Conservation (phyloP, 2,329 filamentous ascomycete genomes). For the Aspergillus sergii region DNA sequence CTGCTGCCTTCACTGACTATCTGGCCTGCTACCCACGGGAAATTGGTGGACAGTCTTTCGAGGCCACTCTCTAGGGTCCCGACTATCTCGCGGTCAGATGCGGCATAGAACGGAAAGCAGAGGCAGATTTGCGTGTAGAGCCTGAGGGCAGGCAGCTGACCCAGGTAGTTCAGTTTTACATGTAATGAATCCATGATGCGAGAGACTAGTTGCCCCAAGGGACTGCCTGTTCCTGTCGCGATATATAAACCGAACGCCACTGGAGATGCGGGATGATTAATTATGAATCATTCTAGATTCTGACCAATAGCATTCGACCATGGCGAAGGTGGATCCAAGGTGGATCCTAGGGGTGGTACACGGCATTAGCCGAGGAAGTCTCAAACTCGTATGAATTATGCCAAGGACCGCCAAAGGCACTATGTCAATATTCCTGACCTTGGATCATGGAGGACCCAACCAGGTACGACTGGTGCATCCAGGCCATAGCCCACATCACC, state of each 20-base stretch:
- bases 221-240: background rate
- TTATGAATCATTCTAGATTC: background rate
- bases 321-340: background rate
- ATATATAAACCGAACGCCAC: background rate
- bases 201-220: background rate
- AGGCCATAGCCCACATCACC: background rate
- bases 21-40: slow-evolving; percentile 54
- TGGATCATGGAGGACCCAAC: background rate
- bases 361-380: too few species aligned
- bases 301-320: background rate
- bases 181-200: background rate
- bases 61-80: slow-evolving; percentile 41
- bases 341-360: background rate
- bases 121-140: slow-evolving; percentile 54
- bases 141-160: slow-evolving; percentile 44
- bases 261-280: background rate
- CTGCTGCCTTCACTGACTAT: slow-evolving; percentile 39
- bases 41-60: slow-evolving; percentile 38
- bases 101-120: slow-evolving; percentile 39
- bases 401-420: too few species aligned
- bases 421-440: too few species aligned
- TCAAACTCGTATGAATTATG: too few species aligned
- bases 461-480: background rate
- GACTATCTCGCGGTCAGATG: slow-evolving; percentile 28
- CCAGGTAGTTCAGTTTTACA: slow-evolving; percentile 43